Evolutionary conservation across 2,329 filamentous ascomycete genomes (phyloP).

Genomic region (Phoma sp.): DNA sequence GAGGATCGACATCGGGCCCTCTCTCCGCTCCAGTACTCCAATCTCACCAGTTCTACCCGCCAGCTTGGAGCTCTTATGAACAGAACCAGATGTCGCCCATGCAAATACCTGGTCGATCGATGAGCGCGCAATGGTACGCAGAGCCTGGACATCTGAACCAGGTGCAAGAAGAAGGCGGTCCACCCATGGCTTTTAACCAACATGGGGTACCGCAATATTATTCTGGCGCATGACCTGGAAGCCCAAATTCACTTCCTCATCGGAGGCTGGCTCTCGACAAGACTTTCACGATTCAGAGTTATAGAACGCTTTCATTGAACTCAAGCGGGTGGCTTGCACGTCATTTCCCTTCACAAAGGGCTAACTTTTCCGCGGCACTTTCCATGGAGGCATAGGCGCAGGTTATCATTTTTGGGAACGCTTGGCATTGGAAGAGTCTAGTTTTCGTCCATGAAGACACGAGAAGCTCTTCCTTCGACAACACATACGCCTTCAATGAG

Average conservation of each 20-base stretch:
- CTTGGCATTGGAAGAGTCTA: neutral
- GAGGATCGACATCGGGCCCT: conserved; percentile 35
- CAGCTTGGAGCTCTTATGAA: conserved; percentile 41
- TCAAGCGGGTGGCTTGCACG: neutral
- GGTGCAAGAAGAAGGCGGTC: conserved; percentile 45
- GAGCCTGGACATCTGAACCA: conserved; percentile 42
- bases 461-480: neutral
- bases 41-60: conserved; percentile 40
- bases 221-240: conserved; percentile 25
- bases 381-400: neutral
- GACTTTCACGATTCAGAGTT: neutral
- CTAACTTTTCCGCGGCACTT: neutral
- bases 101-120: conserved; percentile 38
- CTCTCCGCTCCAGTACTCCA: conserved; percentile 45
- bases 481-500: neutral
- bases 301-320: neutral
- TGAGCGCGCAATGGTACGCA: conserved; percentile 46
- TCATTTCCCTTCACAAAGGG: neutral
- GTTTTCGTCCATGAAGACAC: neutral
- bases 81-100: conserved; percentile 36
- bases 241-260: neutral
- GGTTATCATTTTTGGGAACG: neutral
- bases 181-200: conserved; percentile 38
- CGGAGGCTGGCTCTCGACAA: neutral
- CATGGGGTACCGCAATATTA: conserved; percentile 40